Conservation (phyloP, 2,329 filamentous ascomycete genomes). For the Cladosporium sp. region DNA sequence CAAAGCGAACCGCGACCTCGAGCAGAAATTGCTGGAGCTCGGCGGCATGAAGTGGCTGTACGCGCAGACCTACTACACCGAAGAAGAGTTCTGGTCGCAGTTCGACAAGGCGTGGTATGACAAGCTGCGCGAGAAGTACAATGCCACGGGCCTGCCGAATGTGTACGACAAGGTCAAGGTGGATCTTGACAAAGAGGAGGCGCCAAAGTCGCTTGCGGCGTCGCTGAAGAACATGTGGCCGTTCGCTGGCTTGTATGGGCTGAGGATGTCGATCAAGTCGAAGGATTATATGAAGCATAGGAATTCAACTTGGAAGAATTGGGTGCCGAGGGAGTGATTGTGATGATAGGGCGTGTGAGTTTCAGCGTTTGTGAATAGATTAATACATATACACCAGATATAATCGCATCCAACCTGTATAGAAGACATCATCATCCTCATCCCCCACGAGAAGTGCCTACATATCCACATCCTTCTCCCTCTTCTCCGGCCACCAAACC, state of each 20-base stretch:
- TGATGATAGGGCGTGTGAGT: background rate
- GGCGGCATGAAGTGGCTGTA: conserved; percentile 86
- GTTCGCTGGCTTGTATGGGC: conserved; percentile 24
- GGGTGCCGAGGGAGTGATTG: conserved; percentile 22
- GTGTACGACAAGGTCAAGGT: conserved; percentile 72
- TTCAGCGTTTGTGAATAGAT: background rate
- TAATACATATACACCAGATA: background rate
- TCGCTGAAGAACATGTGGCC: conserved; percentile 24
- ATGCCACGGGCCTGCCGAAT: conserved; percentile 61
- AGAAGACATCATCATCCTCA: background rate
- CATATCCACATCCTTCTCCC: background rate
- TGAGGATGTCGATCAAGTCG: conserved; percentile 27
- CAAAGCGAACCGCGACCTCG: conserved; percentile 67
- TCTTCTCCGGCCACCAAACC: conserved; percentile 27
- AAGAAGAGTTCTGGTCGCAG: conserved; percentile 67
- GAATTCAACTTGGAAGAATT: conserved; percentile 28
- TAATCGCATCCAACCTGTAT: too few relatives aligned
- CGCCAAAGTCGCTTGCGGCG: background rate
- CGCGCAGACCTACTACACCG: conserved; percentile 80
- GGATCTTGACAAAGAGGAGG: conserved; percentile 30
- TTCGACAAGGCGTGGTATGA: conserved; percentile 65
- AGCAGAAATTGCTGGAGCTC: conserved; percentile 66
- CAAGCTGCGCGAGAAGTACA: conserved; percentile 61
- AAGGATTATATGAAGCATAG: conserved; percentile 27
- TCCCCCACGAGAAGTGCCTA: background rate